A percentile compares a stretch with the other conserved stretches of the same genome.
Evolutionary conservation across 2,329 filamentous ascomycete species (phyloP).

Genomic region (Westerdykella sp.): DNA sequence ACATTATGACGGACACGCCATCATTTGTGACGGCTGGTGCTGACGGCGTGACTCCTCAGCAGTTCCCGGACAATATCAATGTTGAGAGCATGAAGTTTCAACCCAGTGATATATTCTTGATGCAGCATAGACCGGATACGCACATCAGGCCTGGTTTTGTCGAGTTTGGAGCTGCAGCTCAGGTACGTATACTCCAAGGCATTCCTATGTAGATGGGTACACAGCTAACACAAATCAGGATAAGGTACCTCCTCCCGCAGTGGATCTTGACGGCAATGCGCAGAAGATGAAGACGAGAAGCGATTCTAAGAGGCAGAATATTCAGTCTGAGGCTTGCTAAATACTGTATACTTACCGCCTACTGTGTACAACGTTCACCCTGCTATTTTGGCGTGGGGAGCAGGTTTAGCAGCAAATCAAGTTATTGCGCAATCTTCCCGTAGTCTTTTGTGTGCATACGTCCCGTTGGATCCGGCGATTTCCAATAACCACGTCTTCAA

Average conservation of each 20-base stretch:
- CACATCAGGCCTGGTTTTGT: conserved; percentile 5
- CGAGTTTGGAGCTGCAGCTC: conserved; percentile 3
- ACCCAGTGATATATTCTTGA: conserved; percentile 1
- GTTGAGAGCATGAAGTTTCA: conserved; percentile 1
- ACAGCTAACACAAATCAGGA: background rate
- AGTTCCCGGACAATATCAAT: conserved; percentile 7
- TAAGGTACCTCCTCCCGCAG: background rate
- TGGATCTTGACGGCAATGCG: background rate
- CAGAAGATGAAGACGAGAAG: background rate
- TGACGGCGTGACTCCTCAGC: background rate
- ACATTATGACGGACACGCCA: conserved; percentile 7
- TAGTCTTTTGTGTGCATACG: no score
- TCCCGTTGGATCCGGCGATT: no score
- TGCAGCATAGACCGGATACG: conserved; percentile 8
- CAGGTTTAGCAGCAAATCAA: no score
- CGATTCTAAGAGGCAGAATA: background rate
- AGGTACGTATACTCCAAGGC: conserved; percentile 1
- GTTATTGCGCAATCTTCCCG: no score
- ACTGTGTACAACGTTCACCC: no score
- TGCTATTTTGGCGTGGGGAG: no score
- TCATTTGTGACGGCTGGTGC: conserved; percentile 2
- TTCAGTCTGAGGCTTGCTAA: no score
- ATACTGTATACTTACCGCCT: no score
- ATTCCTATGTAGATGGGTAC: background rate
- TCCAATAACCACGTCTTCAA: no score